phyloP scores from a whole-genome alignment of 768 basidiomycete species.

The Cantharellus anzutake region DNA sequence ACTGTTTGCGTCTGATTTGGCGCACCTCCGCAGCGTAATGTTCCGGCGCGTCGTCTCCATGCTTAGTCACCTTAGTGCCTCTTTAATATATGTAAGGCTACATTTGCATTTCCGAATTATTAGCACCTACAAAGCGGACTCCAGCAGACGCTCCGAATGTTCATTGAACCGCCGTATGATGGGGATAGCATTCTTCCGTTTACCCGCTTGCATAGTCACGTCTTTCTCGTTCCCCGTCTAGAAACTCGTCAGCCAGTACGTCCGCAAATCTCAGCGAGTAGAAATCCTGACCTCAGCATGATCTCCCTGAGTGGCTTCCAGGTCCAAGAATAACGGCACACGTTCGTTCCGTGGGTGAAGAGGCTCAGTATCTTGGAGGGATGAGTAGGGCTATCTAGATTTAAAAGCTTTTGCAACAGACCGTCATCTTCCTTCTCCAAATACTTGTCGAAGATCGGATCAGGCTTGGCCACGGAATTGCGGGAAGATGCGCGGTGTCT shows the following conservation, averaged over 20 bases:
- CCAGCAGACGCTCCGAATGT: constrained; percentile 78
- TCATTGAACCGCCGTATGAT: constrained; percentile 96
- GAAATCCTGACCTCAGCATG: constrained; percentile 50
- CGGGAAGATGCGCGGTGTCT: constrained; percentile 85
- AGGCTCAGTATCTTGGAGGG: constrained; percentile 51
- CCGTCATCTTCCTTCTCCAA: constrained; percentile 93
- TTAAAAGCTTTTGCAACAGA: constrained; percentile 18
- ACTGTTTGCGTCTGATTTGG: background rate
- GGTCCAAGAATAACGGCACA: constrained; percentile 63
- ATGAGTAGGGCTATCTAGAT: background rate
- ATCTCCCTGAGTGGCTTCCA: constrained; percentile 79
- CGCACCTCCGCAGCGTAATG: background rate
- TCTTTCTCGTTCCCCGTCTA: constrained; percentile 84
- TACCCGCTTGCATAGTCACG: constrained; percentile 88
- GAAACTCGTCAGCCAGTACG: background rate
- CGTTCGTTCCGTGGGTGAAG: constrained; percentile 41
- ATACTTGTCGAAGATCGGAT: constrained; percentile 89
- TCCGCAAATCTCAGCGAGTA: constrained; percentile 1
- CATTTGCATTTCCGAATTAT: background rate
- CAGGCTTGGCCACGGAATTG: constrained; percentile 77
- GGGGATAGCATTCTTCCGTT: constrained; percentile 71
- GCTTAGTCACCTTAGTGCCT: background rate
- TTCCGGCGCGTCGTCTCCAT: background rate
- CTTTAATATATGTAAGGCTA: background rate
- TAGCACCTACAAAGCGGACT: constrained; percentile 47